phyloP scores from a whole-genome alignment of 1,139 yeast genomes.

The Tardiomyces depauwii region DNA sequence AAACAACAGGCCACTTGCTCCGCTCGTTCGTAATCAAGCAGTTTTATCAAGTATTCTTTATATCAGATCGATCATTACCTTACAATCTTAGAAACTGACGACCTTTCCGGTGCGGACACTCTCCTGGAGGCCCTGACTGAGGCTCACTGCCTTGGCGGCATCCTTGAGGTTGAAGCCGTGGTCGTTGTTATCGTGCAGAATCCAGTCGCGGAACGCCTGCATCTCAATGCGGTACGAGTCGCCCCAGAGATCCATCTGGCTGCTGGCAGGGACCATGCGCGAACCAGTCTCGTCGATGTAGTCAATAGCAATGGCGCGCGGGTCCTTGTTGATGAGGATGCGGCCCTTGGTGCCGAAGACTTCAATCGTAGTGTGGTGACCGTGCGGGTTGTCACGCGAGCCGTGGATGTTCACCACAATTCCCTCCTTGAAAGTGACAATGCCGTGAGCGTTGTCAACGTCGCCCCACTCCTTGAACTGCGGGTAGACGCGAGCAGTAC shows the following conservation, averaged over 20 bases:
- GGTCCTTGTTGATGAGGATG: conserved; percentile 9
- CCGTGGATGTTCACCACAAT: conserved; percentile 7
- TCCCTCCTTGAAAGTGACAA: conserved; percentile 8
- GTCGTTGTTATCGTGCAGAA: background rate
- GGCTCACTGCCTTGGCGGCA: background rate
- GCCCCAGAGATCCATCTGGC: background rate
- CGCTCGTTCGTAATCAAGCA: too few species aligned
- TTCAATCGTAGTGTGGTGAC: conserved; percentile 12
- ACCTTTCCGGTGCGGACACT: background rate
- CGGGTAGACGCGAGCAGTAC: conserved; percentile 11
- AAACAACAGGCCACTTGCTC: too few species aligned
- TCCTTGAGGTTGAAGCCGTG: background rate
- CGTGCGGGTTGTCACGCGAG: conserved; percentile 10
- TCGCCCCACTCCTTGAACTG: conserved; percentile 11
- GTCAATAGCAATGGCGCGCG: conserved; percentile 3
- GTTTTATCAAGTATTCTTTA: too few species aligned
- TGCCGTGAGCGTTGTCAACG: conserved; percentile 12
- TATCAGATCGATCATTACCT: background rate
- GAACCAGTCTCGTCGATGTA: background rate
- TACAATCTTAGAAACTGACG: background rate
- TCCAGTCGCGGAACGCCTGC: background rate
- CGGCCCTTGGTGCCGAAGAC: conserved; percentile 12
- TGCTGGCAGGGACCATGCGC: background rate
- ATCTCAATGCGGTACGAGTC: background rate
- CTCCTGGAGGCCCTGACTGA: background rate